Evolutionary conservation across 2,329 filamentous ascomycete genomes (phyloP).

Genomic region (Phialophora tarda): DNA sequence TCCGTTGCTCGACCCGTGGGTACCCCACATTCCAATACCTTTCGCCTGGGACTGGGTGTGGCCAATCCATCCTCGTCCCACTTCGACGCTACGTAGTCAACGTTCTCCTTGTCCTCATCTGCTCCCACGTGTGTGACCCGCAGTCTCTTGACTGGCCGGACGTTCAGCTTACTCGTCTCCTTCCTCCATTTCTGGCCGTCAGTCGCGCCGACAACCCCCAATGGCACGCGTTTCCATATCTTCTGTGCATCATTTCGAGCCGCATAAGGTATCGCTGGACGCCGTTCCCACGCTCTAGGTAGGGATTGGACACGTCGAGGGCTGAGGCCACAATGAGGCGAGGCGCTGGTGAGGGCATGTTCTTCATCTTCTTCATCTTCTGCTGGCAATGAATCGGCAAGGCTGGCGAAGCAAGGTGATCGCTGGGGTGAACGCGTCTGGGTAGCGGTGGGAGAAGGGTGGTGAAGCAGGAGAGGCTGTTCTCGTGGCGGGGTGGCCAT

Average conservation of each 20-base stretch:
- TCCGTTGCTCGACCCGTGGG: background rate
- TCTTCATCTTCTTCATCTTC: conserved; percentile 1
- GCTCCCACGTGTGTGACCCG: conserved; percentile 12
- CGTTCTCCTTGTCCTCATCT: conserved; percentile 36
- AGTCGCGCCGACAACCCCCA: conserved; percentile 27
- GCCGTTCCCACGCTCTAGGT: conserved; percentile 54
- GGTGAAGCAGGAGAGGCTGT: background rate
- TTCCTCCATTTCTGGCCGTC: conserved; percentile 27
- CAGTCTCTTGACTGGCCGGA: conserved; percentile 20
- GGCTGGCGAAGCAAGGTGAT: background rate
- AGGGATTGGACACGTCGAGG: conserved; percentile 45
- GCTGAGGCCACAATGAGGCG: conserved; percentile 44
- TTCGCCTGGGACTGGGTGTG: conserved; percentile 30
- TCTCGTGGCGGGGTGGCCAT: background rate
- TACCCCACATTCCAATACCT: conserved; percentile 16
- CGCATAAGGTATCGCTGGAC: conserved; percentile 50
- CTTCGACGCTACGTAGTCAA: conserved; percentile 26
- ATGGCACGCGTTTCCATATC: conserved; percentile 53
- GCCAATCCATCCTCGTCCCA: conserved; percentile 30
- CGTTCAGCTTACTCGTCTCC: conserved; percentile 36
- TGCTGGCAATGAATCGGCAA: background rate
- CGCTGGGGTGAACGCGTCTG: background rate
- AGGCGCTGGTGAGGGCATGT: conserved; percentile 2
- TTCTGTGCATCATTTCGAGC: conserved; percentile 51
- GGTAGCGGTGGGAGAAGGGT: background rate